Evolutionary conservation across 352 stramenopile genomes (phyloP), one percentile per base, ranked within the genome.

Genomic region (Pythium aquatile): DNA sequence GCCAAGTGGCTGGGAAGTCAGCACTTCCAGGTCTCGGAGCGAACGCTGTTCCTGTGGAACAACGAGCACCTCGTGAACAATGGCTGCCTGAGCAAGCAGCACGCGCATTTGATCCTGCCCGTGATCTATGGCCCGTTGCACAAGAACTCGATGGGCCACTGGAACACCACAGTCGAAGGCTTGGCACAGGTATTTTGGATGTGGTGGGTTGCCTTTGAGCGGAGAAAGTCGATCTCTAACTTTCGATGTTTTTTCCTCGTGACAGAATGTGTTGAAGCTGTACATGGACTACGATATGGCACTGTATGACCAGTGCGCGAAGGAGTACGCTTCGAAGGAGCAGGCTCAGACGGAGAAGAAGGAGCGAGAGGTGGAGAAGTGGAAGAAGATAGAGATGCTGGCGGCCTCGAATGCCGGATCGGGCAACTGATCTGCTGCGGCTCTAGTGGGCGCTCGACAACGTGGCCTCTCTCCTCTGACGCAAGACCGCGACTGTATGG

Each of bases 21-120:
- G 68, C 96, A 99, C 72, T 99, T 99, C 72, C 96, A 99, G 78
- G 83, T 91, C 20, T 97, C 97, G 29, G 96, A 99, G 78, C 91
- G 97, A 40, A 93, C 97, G 28, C 82, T 99, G 61, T 99, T 98
- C 83, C 91, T 99, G 63, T 99, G 97, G 97, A 99, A 99, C 81
- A 99, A 98, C 63, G 96, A 99, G 68, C 92, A 98, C 60, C 88
- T 99, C 42, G 96, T 98, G 17, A 97, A 97, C 49, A 96, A 94
- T 44, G 96, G 91, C 6, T 97, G 93, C 54, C 74, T 98, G 8
- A 98, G 89, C 48, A 84, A 96, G 65, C 80, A 98, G 53, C 94
- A 98, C 72, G 92, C 96, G 5, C 78, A 91, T 46, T 83, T 95
- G 46, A 87, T 98, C 20, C 79, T 99, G 28, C 97, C 97, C n/a